Base-by-base conservation (phyloP, 345 rosid genomes). In the Rubroshorea leprosula region DNA sequence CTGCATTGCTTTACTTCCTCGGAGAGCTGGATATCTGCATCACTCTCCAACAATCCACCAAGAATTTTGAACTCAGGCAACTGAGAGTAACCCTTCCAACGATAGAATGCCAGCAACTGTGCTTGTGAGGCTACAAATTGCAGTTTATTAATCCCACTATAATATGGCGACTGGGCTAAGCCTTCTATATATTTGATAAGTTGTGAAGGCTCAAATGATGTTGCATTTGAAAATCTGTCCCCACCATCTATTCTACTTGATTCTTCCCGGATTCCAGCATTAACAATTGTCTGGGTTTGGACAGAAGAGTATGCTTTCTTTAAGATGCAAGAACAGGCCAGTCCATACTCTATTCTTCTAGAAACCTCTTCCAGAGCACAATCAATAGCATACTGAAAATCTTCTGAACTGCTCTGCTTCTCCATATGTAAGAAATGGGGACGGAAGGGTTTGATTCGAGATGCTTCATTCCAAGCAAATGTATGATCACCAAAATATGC, bases 401-500 rank as follows among this genome's bases (percentile, higher is more conserved):
- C 76, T 5, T 72, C 77, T 17, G 63, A 49, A 23, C 48, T 66
- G 64, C 76, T 82, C 75, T 85, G 95, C 67, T 71, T 83, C 54
- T 77, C 86, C 87, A 88, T 63, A 65, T 60, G 77, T 0, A 76
- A 26, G 70, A 91, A 91, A 65, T 81, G 68, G 2, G 66, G 61
- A 13, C 71, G 65, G 25, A 91, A 86, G 31, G 85, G 92, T 75
- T 86, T 91, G 58, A 91, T 51, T 61, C 48, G 63, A 18, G 85
- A 72, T 16, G 67, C 79, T 21, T 81, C 88, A 29, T 81, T 83
- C 91, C 91, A 86, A 57, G 90, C 90, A 74, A 76, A 83, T 2
- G 88, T 70, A 54, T 70, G 82, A 66, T 91, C 92, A 65, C 92
- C 90, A 56, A 84, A 84, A 65, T 83, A 86, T 1, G 83, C 86